Evolutionary conservation across 208 protist genomes (phyloP).

Genomic region (Entamoeba dispar): DNA sequence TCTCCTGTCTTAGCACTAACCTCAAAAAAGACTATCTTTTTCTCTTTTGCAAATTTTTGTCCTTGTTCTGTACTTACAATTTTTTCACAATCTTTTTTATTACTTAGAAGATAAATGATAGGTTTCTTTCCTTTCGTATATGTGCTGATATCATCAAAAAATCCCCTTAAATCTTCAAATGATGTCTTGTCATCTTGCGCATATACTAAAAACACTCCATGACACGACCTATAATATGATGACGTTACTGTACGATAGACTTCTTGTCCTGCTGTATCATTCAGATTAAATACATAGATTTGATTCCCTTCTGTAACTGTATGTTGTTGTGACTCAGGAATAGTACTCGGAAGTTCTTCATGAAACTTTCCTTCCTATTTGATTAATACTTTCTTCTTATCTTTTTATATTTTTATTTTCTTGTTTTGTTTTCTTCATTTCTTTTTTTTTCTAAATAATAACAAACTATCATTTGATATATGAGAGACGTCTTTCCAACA

Average conservation of each 20-base stretch:
- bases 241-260: not conserved
- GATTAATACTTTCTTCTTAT: no score
- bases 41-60: not conserved
- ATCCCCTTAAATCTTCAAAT: not conserved
- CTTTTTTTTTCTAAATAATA: no score
- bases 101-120: not conserved
- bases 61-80: not conserved
- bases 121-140: not conserved
- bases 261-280: not conserved
- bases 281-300: not conserved
- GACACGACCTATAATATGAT: not conserved
- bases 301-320: not conserved
- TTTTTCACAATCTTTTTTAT: not conserved
- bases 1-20: not conserved
- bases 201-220: not conserved
- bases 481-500: not conserved
- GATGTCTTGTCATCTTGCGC: not conserved
- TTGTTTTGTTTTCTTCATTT: no score
- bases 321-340: not conserved
- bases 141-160: not conserved
- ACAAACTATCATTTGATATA: not conserved
- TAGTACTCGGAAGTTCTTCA: not conserved
- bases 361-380: no score
- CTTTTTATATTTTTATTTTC: no score
- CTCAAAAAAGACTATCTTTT: not conserved